Evolutionary conservation across 2,329 filamentous ascomycete genomes (phyloP), one percentile per base, ranked within the genome.

Genomic region (Epichloe gansuensis): DNA sequence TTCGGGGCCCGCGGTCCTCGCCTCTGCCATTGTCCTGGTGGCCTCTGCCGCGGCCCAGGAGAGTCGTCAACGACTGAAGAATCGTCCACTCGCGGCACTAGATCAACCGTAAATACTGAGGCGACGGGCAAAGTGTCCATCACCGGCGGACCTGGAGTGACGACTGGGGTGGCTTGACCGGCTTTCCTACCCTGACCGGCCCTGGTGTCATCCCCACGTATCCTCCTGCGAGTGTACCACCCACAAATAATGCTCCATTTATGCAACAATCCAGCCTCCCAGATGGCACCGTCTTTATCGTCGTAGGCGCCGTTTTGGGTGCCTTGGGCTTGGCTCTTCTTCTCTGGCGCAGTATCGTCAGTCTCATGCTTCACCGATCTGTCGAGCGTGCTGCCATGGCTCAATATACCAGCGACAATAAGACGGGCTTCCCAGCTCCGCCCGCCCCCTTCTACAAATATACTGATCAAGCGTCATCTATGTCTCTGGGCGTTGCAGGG

Each of bases 241-340:
- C 90, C 28, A 95, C 88, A 3, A 76, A 80, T 41, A 81, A 85
- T 63, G 93, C 93, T 5, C 90, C 91, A 15, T 98, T 88, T 66
- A 95, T 97, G 88, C 85, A 91, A 64, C 83, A 85, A 62, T 94
- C 90, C 1, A 83, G 72, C 51, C 75, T 91, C 11, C 93, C 93
- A 2, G 87, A 97, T 63, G 93, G 93, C 52, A 96, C 91, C 4
- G 86, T 98, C 54, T 98, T 98, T 72, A 98, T 98, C 62, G 86
- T 83, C 23, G 93, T 97, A 1, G 93, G 93, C 46, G 86, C 90
- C 28, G 85, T 89, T 31, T 79, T 98, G 6, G 93, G 88, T 15
- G 85, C 90, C 58, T 81, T 96, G 57, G 88, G 83, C 11, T 73
- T 89, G 8, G 83, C 82, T n/a, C 81, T 97, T 45, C 76, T 98